Conservation (phyloP, 2,329 filamentous ascomycete species). For the Botrytis elliptica region DNA sequence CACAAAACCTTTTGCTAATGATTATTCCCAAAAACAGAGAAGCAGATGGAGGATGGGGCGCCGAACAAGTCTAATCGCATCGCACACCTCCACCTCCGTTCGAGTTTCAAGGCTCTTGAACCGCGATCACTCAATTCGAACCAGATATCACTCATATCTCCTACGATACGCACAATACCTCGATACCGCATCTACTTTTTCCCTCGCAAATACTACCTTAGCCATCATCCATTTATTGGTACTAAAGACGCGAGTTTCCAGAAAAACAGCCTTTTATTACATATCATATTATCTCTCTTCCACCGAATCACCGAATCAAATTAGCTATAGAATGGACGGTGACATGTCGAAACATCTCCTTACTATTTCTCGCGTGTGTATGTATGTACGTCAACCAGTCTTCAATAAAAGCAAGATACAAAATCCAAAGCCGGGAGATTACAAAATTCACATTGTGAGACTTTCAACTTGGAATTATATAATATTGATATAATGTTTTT, state of each 20-base stretch:
- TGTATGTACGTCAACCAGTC: background rate
- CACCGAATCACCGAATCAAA: background rate
- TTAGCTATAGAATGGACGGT: background rate
- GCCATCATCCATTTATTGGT: background rate
- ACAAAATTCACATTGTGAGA: background rate
- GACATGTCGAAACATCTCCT: background rate
- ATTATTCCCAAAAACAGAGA: slow-evolving; percentile 43
- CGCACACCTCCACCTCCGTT: background rate
- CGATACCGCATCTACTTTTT: background rate
- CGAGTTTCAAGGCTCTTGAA: background rate
- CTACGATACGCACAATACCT: background rate
- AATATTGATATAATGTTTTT: background rate
- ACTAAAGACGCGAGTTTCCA: background rate
- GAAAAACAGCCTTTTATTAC: slow-evolving; percentile 15
- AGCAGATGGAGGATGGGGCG: slow-evolving; percentile 39
- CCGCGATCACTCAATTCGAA: background rate
- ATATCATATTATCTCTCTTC: slow-evolving; percentile 1
- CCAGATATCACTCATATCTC: background rate
- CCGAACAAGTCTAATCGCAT: slow-evolving; percentile 37
- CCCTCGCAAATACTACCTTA: background rate
- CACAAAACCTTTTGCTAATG: background rate
- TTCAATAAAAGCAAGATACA: background rate
- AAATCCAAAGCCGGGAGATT: background rate
- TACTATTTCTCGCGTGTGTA: background rate
- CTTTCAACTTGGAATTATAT: background rate